Base-by-base conservation (phyloP, 441 rosid species). In the Populus tomentosa region DNA sequence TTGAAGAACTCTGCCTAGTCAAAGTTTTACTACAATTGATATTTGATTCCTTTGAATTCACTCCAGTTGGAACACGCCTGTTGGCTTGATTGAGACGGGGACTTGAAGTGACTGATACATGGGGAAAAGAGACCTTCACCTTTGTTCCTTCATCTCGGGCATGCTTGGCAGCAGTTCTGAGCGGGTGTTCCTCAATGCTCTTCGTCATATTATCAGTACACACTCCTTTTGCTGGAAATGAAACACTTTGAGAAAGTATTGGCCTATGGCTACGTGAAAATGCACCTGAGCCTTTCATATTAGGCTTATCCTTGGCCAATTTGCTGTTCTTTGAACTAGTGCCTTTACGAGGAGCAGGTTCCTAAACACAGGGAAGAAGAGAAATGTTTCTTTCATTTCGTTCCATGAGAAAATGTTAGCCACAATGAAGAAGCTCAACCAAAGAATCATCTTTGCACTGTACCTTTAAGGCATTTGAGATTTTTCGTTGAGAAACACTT, bases 211-310 rank as follows among this genome's bases (percentile, higher is more conserved):
- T 84, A 82, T 86, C 88, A 69, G 74, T 71, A 67, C 62, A 80
- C 73, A 72, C 77, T 80, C 87, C 90, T 85, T 73, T 89, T 70
- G 88, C 83, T 2, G 94, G 91, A 84, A 94, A 91, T 63, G 94
- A 94, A 79, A 84, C 79, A 73, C 89, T 90, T 84, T 92, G 95
- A 67, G 94, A 90, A 72, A 90, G 82, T 33, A 82, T 80, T 23
- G 82, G 77, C 78, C 81, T 89, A 53, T 88, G 92, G 76, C 80
- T 81, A 70, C 70, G 82, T 77, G 87, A 74, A 78, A 84, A 71
- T 3, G 84, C 80, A 76, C 83, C 79, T 7, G 82, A 7, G 76
- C 81, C 85, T 85, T 79, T 92, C 82, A 73, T 62, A 76, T 77
- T 88, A 61, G 89, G 67, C 78, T 88, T 90, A 35, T 83, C 91